Percentiles rank a stretch among this genome's conserved stretches.
phyloP scores from a whole-genome alignment of 257 asterid species.

The Solanum dulcamara region DNA sequence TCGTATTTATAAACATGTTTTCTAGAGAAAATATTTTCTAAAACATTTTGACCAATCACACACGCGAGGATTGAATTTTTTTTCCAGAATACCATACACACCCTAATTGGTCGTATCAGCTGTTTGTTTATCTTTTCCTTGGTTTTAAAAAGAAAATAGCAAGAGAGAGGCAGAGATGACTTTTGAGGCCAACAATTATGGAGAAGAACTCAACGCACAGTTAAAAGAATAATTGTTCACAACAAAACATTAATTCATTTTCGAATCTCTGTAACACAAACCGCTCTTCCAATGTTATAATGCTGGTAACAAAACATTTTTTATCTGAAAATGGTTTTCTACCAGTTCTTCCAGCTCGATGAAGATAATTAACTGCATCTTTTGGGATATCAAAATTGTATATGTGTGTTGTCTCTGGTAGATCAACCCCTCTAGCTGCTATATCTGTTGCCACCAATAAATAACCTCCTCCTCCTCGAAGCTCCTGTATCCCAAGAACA shows the following conservation, averaged over 20 bases:
- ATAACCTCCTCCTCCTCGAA: constrained; percentile 54
- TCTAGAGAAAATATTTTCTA: not conserved
- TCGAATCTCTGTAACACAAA: constrained; percentile 82
- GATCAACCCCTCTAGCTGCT: constrained; percentile 82
- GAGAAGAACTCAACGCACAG: not conserved
- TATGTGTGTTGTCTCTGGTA: constrained; percentile 87
- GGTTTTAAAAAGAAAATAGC: not conserved
- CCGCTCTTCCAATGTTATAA: constrained; percentile 63
- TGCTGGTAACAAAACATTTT: constrained; percentile 70
- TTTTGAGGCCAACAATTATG: not conserved
- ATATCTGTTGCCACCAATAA: constrained; percentile 88
- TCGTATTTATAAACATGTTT: not conserved
- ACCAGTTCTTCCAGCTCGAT: constrained; percentile 95
- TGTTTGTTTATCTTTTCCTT: not conserved
- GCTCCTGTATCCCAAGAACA: constrained; percentile 34
- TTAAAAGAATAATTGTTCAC: constrained; percentile 52
- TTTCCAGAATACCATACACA: not conserved
- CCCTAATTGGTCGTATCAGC: not conserved
- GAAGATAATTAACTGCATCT: constrained; percentile 85
- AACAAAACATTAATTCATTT: constrained; percentile 65
- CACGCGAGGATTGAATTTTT: not conserved
- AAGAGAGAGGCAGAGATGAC: not conserved
- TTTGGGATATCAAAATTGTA: constrained; percentile 88
- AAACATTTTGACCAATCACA: not conserved
- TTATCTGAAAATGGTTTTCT: constrained; percentile 88